Conservation (phyloP, 2,329 filamentous ascomycete genomes). For the Stemphylium beticola region DNA sequence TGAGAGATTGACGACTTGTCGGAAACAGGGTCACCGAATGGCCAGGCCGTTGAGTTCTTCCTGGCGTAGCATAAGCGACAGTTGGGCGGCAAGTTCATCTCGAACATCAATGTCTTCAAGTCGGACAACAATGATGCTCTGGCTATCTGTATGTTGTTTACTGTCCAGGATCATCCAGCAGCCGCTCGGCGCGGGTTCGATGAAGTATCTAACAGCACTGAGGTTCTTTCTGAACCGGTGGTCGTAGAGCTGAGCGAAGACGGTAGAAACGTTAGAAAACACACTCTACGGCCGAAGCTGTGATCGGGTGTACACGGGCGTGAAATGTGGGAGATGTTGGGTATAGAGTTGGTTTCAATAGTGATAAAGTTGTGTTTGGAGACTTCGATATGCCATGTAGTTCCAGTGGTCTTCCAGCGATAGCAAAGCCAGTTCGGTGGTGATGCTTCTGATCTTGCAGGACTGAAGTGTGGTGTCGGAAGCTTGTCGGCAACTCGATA, state of each 20-base stretch:
- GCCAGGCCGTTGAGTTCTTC: slow-evolving; percentile 15
- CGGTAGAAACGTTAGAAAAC: not conserved
- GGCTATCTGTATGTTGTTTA: slow-evolving; percentile 14
- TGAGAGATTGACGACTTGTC: not conserved
- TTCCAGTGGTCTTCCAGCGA: too few species aligned
- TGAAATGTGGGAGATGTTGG: too few species aligned
- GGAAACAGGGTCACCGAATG: slow-evolving; percentile 14
- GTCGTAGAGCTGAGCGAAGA: not conserved
- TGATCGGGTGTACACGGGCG: not conserved
- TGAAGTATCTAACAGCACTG: not conserved
- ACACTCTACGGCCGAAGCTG: not conserved
- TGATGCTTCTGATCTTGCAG: too few species aligned
- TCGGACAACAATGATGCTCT: slow-evolving; percentile 7
- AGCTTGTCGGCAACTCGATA: not conserved
- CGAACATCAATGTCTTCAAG: slow-evolving; percentile 18
- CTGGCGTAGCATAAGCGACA: slow-evolving; percentile 18
- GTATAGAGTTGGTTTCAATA: too few species aligned
- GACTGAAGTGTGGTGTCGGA: too few species aligned
- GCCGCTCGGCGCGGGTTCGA: not conserved
- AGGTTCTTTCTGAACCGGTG: not conserved
- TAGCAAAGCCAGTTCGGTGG: too few species aligned
- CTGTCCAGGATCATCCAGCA: slow-evolving; percentile 7
- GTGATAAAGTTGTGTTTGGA: too few species aligned
- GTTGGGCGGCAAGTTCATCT: slow-evolving; percentile 14
- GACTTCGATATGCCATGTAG: too few species aligned